Conservation (phyloP, 176 grass and related monocot species). For the Urochloa ruziziensis region DNA sequence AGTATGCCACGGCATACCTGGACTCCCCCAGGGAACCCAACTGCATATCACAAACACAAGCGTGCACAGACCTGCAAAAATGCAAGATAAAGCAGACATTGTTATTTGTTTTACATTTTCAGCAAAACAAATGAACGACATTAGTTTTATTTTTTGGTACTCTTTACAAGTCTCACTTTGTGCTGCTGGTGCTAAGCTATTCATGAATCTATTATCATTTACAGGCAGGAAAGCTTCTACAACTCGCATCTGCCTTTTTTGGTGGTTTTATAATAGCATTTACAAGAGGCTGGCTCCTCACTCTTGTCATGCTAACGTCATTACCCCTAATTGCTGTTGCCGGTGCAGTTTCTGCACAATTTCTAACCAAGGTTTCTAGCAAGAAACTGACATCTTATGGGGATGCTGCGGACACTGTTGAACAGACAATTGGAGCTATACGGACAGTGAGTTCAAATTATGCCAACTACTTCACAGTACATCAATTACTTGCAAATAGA, state of each 20-base stretch:
- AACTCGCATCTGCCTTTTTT: conserved; percentile 48
- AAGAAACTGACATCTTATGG: conserved; percentile 59
- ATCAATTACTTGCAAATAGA: not conserved
- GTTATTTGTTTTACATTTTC: not conserved
- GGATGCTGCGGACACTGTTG: conserved; percentile 66
- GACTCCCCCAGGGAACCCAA: no score
- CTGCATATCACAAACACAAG: not conserved
- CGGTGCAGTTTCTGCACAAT: conserved; percentile 37
- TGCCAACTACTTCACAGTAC: not conserved
- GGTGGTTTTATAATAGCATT: conserved; percentile 75
- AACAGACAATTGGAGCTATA: conserved; percentile 86
- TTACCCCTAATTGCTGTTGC: conserved; percentile 48
- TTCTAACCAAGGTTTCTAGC: conserved; percentile 54
- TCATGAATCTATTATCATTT: conserved; percentile 5
- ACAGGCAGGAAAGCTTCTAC: conserved; percentile 74
- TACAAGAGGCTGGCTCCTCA: conserved; percentile 69
- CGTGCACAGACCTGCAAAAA: not conserved
- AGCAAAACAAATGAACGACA: not conserved
- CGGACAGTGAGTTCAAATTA: conserved; percentile 65
- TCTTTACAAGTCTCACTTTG: not conserved
- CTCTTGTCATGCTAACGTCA: conserved; percentile 70
- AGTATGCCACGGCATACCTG: no score
- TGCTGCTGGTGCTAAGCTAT: not conserved
- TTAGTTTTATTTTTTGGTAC: no score
- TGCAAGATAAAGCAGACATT: not conserved